These are phyloP conservation scores for Suillus sp. DNA, from an alignment of 768 basidiomycete species.

Conservation along the genomic window DNA sequence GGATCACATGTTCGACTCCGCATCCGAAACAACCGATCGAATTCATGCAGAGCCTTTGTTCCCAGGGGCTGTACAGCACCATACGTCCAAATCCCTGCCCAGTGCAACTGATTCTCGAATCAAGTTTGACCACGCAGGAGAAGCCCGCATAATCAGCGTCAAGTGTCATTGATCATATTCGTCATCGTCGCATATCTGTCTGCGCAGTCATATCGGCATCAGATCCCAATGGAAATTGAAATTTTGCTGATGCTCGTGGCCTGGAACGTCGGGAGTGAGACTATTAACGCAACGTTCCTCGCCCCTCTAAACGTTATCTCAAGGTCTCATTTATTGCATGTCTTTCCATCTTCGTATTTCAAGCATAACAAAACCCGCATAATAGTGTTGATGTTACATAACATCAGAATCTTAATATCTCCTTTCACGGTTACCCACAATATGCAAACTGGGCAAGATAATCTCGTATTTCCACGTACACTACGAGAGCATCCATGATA, in stretches of 20 bases:
- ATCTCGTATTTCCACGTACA: not conserved
- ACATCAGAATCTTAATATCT: too few species aligned
- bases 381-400: not conserved
- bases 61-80: not conserved
- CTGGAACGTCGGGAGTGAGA: not conserved
- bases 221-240: not conserved
- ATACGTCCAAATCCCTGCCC: not conserved
- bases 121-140: conserved; percentile 35
- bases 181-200: not conserved
- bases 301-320: not conserved
- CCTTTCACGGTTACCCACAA: not conserved
- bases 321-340: not conserved
- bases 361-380: not conserved
- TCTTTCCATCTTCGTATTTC: not conserved
- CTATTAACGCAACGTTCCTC: not conserved
- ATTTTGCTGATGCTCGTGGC: not conserved
- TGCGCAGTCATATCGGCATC: not conserved
- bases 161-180: conserved; percentile 37
- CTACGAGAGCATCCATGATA: not conserved
- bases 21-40: not conserved
- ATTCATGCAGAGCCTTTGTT: not conserved
- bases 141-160: conserved; percentile 54
- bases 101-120: not conserved
- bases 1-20: not conserved
- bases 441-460: not conserved